Evolutionary conservation across 805 yeast genomes (phyloP), one percentile per base, ranked within the genome.

Genomic region (Ogataea methylovora): DNA sequence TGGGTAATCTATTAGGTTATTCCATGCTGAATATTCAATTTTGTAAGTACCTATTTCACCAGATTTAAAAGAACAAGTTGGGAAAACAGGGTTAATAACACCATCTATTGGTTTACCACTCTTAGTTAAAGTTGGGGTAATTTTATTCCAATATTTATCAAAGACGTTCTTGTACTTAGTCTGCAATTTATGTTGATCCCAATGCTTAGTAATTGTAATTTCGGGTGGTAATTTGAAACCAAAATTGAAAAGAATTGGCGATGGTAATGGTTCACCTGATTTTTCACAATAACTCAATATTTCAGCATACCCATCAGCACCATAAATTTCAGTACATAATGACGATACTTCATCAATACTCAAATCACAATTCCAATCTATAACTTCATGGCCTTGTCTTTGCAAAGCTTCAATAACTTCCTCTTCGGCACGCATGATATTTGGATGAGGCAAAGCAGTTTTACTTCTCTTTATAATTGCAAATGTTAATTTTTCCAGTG

Each of bases 381-480:
- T 12, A 9, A 72, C 62, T 37, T 69, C 71, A 36, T 69, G 73
- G 17, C 79, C 77, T n/a, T 65, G 63, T 17, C 50, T 60, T 22
- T 46, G 42, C 23, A 62, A 44, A 27, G 47, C 43, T 19, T 46
- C 58, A n/a, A 27, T 19, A 16, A 15, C 9, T 30, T 31, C 24
- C 22, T 20, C 22, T 7, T 7, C 22, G 6, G 69, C 76, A 40
- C 79, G 58, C 11, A 49, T 41, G n/a, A 75, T 60, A 5, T 78
- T 75, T 2, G 80, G 80, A 17, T 68, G 63, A 5, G n/a, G n/a
- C n/a, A n/a, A n/a, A n/a, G n/a, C n/a, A n/a, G n/a, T n/a, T n/a
- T n/a, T n/a, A n/a, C n/a, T n/a, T n/a, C n/a, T n/a, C n/a, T n/a
- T n/a, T n/a, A n/a, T n/a, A n/a, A n/a, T n/a, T n/a, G 74, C 79